phyloP scores from a whole-genome alignment of 306 rosid genomes.

The Inga oerstediana region DNA sequence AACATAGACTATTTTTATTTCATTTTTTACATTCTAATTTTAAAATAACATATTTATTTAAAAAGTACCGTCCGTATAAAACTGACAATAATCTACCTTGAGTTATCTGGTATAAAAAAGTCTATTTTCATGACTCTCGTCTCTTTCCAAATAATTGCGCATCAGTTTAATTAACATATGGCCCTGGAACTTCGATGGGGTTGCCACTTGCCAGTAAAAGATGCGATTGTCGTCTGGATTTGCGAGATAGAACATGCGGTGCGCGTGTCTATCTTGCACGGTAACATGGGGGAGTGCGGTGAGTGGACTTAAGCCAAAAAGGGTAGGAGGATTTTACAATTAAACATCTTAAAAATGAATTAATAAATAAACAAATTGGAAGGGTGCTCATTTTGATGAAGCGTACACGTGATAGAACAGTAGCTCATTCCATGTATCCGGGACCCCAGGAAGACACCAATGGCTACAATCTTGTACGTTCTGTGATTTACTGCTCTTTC shows the following conservation, averaged over 20 bases:
- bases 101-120: background rate
- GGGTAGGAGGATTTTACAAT: conserved; percentile 29
- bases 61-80: background rate
- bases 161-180: background rate
- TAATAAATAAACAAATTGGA: background rate
- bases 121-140: too few species aligned
- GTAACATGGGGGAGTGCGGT: background rate
- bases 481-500: conserved; percentile 34
- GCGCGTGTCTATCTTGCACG: background rate
- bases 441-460: conserved; percentile 99
- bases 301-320: background rate
- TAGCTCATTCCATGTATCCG: conserved; percentile 85
- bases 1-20: background rate
- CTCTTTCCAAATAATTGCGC: background rate
- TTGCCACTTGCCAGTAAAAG: conserved; percentile 1
- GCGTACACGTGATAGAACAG: conserved; percentile 63
- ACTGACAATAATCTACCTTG: background rate
- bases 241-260: background rate
- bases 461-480: conserved; percentile 88
- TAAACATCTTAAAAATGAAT: background rate
- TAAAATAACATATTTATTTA: background rate
- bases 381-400: conserved; percentile 29
- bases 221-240: background rate
- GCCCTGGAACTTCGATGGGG: background rate
- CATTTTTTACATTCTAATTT: background rate